A percentile compares a stretch with the other conserved stretches of the same genome.
These are phyloP conservation scores for Nemania diffusa DNA, from an alignment of 2,329 filamentous ascomycete genomes.

Conservation along the genomic window DNA sequence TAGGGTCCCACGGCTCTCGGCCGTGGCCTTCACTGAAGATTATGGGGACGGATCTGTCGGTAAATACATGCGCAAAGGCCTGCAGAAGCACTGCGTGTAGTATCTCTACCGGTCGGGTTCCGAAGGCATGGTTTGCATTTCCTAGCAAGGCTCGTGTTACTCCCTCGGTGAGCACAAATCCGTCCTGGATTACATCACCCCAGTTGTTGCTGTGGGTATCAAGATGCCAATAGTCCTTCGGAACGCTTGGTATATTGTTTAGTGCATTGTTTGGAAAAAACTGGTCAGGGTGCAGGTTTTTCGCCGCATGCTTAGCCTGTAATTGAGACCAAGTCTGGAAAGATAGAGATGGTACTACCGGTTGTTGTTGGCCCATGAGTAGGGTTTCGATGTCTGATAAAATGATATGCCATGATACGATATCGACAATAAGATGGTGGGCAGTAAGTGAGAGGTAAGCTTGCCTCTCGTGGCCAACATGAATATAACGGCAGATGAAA, in stretches of 20 bases:
- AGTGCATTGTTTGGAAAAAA: background rate
- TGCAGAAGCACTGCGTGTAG: conserved; percentile 46
- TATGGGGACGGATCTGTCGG: conserved; percentile 48
- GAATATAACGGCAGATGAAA: conserved; percentile 1
- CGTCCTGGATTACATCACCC: conserved; percentile 5
- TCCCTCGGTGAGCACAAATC: conserved; percentile 8
- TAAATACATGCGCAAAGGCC: conserved; percentile 43
- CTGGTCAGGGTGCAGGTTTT: conserved; percentile 6
- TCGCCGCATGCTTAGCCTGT: conserved; percentile 22
- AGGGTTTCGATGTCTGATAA: conserved; percentile 17
- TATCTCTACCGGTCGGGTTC: conserved; percentile 54
- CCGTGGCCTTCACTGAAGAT: conserved; percentile 57
- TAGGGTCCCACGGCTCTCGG: conserved; percentile 50
- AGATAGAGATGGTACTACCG: conserved; percentile 1
- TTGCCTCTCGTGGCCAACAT: background rate
- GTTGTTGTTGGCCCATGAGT: background rate
- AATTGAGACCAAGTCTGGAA: conserved; percentile 25
- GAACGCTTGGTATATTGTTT: background rate
- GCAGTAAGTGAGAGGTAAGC: conserved; percentile 12
- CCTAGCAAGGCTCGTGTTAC: conserved; percentile 14
- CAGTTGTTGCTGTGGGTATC: background rate
- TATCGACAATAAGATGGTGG: conserved; percentile 31
- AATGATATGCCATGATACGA: conserved; percentile 27
- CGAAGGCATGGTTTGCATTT: conserved; percentile 37
- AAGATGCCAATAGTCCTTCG: conserved; percentile 16